Evolutionary conservation across 2,329 filamentous ascomycete species (phyloP), one percentile per base, ranked within the genome.

Genomic region (Magnaporthiopsis rhizophila): DNA sequence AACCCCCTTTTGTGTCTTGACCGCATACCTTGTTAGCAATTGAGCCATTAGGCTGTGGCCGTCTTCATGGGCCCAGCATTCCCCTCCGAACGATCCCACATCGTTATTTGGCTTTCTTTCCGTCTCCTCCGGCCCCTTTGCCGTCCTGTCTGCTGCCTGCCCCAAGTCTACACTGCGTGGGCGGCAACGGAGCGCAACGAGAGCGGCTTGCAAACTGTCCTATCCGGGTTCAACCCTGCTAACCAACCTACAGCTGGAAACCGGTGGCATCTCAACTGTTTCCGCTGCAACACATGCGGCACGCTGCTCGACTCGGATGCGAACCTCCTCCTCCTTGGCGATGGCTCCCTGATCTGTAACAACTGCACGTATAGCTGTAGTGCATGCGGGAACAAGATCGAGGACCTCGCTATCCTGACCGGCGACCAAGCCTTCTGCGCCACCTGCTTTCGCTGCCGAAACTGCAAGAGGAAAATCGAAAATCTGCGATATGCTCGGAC

Each of bases 321-420:
- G 71, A 98, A 98, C 78, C 88, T 99, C 62, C 88, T 99, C 62
- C 89, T 99, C 32, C 90, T 99, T 68, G 95, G 95, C 75, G 95
- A 99, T 79, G 95, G 95, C 69, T 98, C 94, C 24, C 86, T 99
- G 69, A 98, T 99, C 71, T 99, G 95, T 83, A 98, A 97, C 80
- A 97, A 97, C 78, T 99, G 95, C 80, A 98, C 95, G 64, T 99
- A 99, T 77, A 97, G 93, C 82, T 99, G 95, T 81, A 97, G 88
- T 76, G 93, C 93, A 64, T 99, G 95, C 77, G 88, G 88, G 65
- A 94, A 96, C 81, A 99, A 99, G 81, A 99, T 99, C 69, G 95
- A 99, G 75, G 95, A 99, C 74, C 83, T 98, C 67, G 95, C 95
- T 68, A 99, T 99, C 75, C 82, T 99, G 69, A 99, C 95, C 0